phyloP scores from a whole-genome alignment of 106 monocot species.

The Gastrodia elata region DNA sequence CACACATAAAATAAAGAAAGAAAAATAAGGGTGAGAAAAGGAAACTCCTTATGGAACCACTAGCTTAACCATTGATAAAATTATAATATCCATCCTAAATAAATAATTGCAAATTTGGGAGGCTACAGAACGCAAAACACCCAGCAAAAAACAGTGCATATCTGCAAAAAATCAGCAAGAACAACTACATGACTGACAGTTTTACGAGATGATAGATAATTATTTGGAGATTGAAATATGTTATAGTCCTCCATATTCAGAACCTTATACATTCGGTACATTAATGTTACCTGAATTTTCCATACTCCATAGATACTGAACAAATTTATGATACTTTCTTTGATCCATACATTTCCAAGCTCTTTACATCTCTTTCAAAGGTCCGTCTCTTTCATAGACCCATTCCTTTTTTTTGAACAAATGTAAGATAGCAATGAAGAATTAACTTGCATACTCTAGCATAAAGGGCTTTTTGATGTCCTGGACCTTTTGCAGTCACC shows the following conservation, averaged over 20 bases:
- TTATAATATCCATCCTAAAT: background rate
- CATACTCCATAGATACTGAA: constrained; percentile 8
- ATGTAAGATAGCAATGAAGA: constrained; percentile 10
- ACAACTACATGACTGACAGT: background rate
- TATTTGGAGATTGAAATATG: background rate
- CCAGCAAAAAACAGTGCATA: background rate
- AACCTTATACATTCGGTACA: constrained; percentile 2
- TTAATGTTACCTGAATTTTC: constrained; percentile 8
- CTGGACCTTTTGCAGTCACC: background rate
- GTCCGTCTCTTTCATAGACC: constrained; percentile 12
- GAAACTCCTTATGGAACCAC: background rate
- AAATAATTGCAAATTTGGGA: background rate
- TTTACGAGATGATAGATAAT: background rate
- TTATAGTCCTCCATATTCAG: background rate
- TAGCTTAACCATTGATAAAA: background rate
- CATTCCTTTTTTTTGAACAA: constrained; percentile 10
- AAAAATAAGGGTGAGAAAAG: background rate
- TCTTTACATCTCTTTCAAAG: constrained; percentile 14
- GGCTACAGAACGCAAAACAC: background rate
- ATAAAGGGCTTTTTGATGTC: constrained; percentile 8
- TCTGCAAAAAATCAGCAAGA: background rate
- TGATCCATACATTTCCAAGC: constrained; percentile 8
- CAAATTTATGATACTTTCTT: constrained; percentile 13
- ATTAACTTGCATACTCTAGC: constrained; percentile 8
- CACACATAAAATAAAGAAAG: background rate